Conservation (phyloP, 805 yeast genomes). For the Lipomyces chichibuensis region DNA sequence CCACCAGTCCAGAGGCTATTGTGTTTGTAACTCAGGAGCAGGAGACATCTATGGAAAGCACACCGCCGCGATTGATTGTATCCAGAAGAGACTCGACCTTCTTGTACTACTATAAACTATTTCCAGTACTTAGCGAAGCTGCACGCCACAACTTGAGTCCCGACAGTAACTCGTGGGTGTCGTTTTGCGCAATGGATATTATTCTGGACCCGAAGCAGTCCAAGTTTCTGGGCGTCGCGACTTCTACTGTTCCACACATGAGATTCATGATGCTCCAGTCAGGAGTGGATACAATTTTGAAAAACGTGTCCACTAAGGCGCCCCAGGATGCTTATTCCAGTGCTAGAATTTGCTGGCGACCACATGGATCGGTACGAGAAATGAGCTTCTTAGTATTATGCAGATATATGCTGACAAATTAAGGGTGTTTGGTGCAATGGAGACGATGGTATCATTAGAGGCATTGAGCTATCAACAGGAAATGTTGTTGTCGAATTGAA, state of each 20-base stretch:
- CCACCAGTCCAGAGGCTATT: slow-evolving; percentile 36
- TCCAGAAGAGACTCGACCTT: slow-evolving; percentile 37
- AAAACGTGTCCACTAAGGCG: slow-evolving; percentile 54
- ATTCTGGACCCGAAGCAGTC: slow-evolving; percentile 29
- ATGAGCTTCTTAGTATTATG: neutral
- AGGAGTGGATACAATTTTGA: slow-evolving; percentile 43
- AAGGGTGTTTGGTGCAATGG: slow-evolving; percentile 68
- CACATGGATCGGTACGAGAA: slow-evolving; percentile 39
- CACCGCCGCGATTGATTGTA: slow-evolving; percentile 22
- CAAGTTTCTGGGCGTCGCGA: slow-evolving; percentile 58
- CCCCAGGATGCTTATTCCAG: slow-evolving; percentile 72
- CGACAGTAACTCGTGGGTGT: slow-evolving; percentile 34
- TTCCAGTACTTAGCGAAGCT: slow-evolving; percentile 24
- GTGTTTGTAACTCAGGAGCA: slow-evolving; percentile 13
- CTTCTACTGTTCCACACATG: slow-evolving; percentile 80
- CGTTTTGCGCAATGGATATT: slow-evolving; percentile 37
- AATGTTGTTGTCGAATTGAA: slow-evolving; percentile 44
- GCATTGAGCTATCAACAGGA: slow-evolving; percentile 55
- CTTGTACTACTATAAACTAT: slow-evolving; percentile 34
- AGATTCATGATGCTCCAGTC: slow-evolving; percentile 57
- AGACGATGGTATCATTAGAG: slow-evolving; percentile 68
- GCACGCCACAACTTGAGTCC: slow-evolving; percentile 36
- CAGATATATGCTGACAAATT: neutral
- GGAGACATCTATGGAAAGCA: neutral
- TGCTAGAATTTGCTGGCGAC: slow-evolving; percentile 54